Base-by-base conservation (phyloP, 805 yeast species). In the Kazachstania viticola region DNA sequence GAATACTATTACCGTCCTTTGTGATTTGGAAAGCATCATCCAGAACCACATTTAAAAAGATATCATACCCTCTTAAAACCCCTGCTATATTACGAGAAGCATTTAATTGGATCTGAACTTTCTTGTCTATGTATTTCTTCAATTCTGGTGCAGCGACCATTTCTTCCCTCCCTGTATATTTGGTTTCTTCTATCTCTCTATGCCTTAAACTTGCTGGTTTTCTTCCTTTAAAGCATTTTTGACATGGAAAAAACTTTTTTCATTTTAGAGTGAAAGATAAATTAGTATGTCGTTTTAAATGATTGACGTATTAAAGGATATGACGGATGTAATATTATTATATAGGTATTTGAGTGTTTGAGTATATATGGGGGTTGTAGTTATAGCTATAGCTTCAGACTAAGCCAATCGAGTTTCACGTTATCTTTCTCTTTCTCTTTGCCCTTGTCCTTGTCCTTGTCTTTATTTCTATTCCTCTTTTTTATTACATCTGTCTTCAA, bases 401-500 rank as follows among this genome's bases (percentile, higher is more conserved):
- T 34, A 14, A 35, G 29, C 38, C 38, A 35, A 9, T 35, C 38
- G 3, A 35, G 27, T 18, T 31, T 31, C 8, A 35, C 22, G 11
- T 25, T 31, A 9, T 35, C n/a, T 19, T 19, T 8, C 22, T 19
- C 11, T 11, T 19, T 19, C 22, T 19, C 7, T 19, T 19, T 7
- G 22, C 22, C 7, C 9, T 11, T 19, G 22, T 19, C 7, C 22
- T n/a, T n/a, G n/a, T n/a, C n/a, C n/a, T n/a, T n/a, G n/a, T n/a
- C n/a, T n/a, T n/a, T 19, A 30, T 54, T 55, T 25, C 95, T 63
- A 52, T 83, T 91, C 41, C 96, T 67, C 55, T 84, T 82, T 57
- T 85, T 85, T 39, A 88, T 87, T 2, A 84, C 87, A 53, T 87
- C 95, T 0, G 95, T 83, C 51, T 87, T 85, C 46, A 85, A 64